Conservation (phyloP, 2,329 filamentous ascomycete species). For the Xylariaceae sp. region DNA sequence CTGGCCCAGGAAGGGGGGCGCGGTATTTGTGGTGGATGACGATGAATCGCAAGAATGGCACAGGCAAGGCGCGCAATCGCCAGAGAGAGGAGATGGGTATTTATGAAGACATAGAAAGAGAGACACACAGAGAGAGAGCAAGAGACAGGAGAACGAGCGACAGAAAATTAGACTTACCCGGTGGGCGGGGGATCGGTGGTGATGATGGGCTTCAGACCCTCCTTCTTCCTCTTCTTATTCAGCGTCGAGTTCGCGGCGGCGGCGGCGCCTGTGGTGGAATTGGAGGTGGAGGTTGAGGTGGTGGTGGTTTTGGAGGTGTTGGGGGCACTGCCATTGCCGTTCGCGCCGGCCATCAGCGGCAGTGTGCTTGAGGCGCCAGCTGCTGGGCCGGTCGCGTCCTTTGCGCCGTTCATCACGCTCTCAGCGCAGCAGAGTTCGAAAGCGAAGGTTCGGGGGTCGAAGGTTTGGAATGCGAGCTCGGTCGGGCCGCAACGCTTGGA, state of each 20-base stretch:
- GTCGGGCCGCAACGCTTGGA: no score
- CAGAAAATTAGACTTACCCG: conserved; percentile 25
- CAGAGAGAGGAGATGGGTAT: no score
- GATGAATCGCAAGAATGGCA: no score
- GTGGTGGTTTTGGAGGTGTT: conserved; percentile 9
- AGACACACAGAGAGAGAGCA: conserved; percentile 3
- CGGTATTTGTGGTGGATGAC: no score
- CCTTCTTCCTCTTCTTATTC: conserved; percentile 69
- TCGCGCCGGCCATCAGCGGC: conserved; percentile 26
- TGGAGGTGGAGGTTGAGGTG: background rate
- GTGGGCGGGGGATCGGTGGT: conserved; percentile 52
- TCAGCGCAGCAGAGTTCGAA: no score
- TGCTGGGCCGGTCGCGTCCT: conserved; percentile 12
- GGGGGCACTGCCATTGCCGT: conserved; percentile 23
- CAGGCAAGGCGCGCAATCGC: no score
- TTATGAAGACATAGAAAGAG: conserved; percentile 4
- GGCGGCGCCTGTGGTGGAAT: no score
- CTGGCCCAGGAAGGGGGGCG: no score
- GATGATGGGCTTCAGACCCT: conserved; percentile 66
- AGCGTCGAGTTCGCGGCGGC: conserved; percentile 13
- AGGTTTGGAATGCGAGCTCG: no score
- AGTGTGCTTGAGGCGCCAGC: conserved; percentile 8
- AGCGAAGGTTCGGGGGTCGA: no score
- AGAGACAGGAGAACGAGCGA: conserved; percentile 3
- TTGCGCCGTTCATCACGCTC: conserved; percentile 24